Evolutionary conservation across 257 asterid genomes (phyloP).

Genomic region (Plantago major): DNA sequence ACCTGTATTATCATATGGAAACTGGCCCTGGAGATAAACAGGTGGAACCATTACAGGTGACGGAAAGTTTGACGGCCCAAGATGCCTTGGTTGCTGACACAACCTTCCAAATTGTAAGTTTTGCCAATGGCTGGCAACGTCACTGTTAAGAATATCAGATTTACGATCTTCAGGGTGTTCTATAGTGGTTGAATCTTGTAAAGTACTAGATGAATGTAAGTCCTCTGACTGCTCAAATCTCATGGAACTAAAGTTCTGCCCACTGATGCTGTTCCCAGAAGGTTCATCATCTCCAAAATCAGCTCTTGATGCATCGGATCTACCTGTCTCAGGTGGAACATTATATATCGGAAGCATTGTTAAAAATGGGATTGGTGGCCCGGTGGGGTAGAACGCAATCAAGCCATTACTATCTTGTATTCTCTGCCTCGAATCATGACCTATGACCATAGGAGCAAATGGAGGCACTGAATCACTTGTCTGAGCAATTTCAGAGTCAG

Average conservation of each 20-base stretch:
- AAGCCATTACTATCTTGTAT: conserved; percentile 58
- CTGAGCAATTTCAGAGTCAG: conserved; percentile 65
- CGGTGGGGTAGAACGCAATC: conserved; percentile 82
- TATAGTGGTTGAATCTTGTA: conserved; percentile 38
- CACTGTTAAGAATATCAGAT: conserved; percentile 82
- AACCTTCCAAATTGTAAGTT: conserved; percentile 84
- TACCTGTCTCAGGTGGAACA: conserved; percentile 54
- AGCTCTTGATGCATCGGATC: conserved; percentile 49
- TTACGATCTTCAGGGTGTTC: conserved; percentile 49
- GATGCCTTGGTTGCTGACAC: conserved; percentile 66
- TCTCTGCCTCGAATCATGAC: conserved; percentile 63
- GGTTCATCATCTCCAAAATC: conserved; percentile 51
- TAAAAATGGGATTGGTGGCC: conserved; percentile 92
- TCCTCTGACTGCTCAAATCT: conserved; percentile 55
- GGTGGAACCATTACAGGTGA: conserved; percentile 89
- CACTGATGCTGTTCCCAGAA: conserved; percentile 38
- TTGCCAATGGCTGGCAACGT: conserved; percentile 87
- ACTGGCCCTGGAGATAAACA: conserved; percentile 62
- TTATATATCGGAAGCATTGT: conserved; percentile 92
- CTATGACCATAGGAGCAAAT: conserved; percentile 71
- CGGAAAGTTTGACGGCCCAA: conserved; percentile 55
- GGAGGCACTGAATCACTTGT: conserved; percentile 64
- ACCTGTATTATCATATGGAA: conserved; percentile 80
- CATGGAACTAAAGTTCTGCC: conserved; percentile 42
- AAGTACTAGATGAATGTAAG: conserved; percentile 37